Base-by-base conservation (phyloP, 2,329 filamentous ascomycete species). In the Herpotrichia juniperi region DNA sequence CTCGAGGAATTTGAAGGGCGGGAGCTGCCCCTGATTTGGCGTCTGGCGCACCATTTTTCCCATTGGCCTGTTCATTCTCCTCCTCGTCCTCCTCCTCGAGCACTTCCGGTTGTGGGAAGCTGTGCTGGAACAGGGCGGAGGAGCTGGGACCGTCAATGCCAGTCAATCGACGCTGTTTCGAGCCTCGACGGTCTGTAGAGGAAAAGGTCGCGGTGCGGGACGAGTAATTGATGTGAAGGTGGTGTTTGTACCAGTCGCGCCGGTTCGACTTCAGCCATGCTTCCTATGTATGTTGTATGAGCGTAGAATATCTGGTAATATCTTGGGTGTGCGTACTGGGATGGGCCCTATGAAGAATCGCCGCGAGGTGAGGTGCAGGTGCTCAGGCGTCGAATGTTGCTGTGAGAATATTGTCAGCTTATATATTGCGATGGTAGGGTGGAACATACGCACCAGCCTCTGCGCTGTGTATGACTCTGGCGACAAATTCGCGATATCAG, bases 291-390 rank as follows among this genome's bases (percentile, higher is more conserved):
- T 34, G 17, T 35, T 31, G 28, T 26, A 52, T 66, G 43, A 67
- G 64, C 46, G 37, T 24, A 10, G 24, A 22, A 25, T 22, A n/a
- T 8, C 7, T 14, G 26, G 4, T 42, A 8, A 8, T 17, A 42
- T 26, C 21, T 8, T 17, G 30, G 32, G 30, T 30, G 31, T 42
- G 58, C 68, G 48, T 67, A 73, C 69, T 19, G 85, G 85, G 30
- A 87, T 84, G 30, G 85, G 85, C 1, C 85, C 85, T 52, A 88
- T 85, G 71, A 88, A 88, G 71, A 81, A 82, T 48, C 85, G 81
- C 48, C 82, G 78, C 46, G 79, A 83, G 6, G 85, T 87, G 59
- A 85, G 74, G 70, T 87, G 80, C 34, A 88, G 72, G 63, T 88
- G 85, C 53, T 83, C 79, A 21, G 83, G 78, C 37, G 82, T 84